Percentiles rank a stretch among this genome's conserved stretches.
phyloP scores from a whole-genome alignment of 371 early-diverging fungal species.

The Mucor piriformis region DNA sequence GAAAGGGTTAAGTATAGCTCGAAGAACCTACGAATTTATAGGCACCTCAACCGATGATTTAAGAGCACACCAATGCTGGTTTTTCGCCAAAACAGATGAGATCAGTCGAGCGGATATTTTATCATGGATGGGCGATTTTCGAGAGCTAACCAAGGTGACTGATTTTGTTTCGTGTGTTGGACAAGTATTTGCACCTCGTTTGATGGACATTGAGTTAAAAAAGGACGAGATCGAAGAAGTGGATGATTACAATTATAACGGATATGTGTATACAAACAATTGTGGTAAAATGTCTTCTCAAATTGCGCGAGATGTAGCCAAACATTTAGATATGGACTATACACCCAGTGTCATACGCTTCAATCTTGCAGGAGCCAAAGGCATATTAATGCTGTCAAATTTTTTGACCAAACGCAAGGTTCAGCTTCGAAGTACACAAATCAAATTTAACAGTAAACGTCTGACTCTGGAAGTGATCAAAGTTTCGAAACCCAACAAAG shows the following conservation, averaged over 20 bases:
- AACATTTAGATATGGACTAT: slow-evolving; percentile 31
- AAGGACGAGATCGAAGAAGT: slow-evolving; percentile 41
- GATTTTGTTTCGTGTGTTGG: slow-evolving; percentile 69
- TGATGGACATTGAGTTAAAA: slow-evolving; percentile 6
- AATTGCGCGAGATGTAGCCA: slow-evolving; percentile 47
- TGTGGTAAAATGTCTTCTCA: slow-evolving; percentile 65
- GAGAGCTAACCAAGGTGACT: slow-evolving; percentile 58
- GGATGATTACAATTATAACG: slow-evolving; percentile 55
- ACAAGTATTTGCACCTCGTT: slow-evolving; percentile 31
- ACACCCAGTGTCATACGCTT: slow-evolving; percentile 77
- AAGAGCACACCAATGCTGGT: slow-evolving; percentile 74
- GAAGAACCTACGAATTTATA: slow-evolving; percentile 66
- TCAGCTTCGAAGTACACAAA: slow-evolving; percentile 64
- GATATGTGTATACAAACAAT: slow-evolving; percentile 69
- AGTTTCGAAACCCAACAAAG: slow-evolving; percentile 40
- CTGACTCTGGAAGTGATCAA: slow-evolving; percentile 57
- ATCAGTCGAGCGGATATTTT: slow-evolving; percentile 55
- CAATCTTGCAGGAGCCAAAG: slow-evolving; percentile 77
- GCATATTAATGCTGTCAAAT: slow-evolving; percentile 51
- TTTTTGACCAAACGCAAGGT: slow-evolving; percentile 31
- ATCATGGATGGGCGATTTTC: slow-evolving; percentile 71
- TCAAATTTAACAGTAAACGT: slow-evolving; percentile 60
- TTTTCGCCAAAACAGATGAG: slow-evolving; percentile 45
- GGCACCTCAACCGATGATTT: slow-evolving; percentile 70
- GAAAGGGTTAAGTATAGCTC: slow-evolving; percentile 60